Base-by-base conservation (phyloP, 495 filamentous ascomycete species). In the Neurospora sp. region DNA sequence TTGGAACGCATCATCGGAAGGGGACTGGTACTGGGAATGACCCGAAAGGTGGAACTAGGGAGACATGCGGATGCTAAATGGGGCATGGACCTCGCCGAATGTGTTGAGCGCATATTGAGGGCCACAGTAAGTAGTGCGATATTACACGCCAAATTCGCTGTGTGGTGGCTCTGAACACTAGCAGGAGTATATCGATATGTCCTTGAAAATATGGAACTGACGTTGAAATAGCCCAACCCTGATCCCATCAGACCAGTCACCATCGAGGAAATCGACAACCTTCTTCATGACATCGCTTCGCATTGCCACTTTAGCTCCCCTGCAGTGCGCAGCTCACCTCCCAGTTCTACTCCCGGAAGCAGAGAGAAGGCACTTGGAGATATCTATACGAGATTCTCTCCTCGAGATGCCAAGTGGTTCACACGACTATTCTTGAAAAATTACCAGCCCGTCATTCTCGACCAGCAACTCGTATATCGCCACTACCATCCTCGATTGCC, bases 351-450 rank as follows among this genome's bases (percentile, higher is more conserved):
- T 5, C 14, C 74, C 0, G 47, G 71, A 1, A 77, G 86, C 45
- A 78, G 84, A 9, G 87, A 89, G 27, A 77, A 81, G 9, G 74
- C 84, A 9, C 77, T 94, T 1, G 83, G 83, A 20, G 77, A 79
- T 38, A 76, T 93, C 0, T 93, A 91, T 79, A 85, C 80, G 53
- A 85, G 87, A 14, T 73, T 94, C 38, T 85, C 86, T 59, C 88
- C 90, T 18, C 84, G 87, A 45, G 92, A 97, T 77, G 92, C 90
- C 0, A 97, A 97, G 81, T 97, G 94, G 94, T 85, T 98, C 12
- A 94, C 92, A 0, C 86, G 94, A 8, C 81, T 96, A 78, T 87
- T 98, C 42, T 80, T 98, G 22, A 96, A 96, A 79, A 88, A 89
- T 70, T 92, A 90, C 74, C 81, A 82, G 20, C 91, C 92, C 0